These are phyloP conservation scores for Kalaharituber pfeilii DNA, from an alignment of 2,329 filamentous ascomycete species.

Conservation along the genomic window DNA sequence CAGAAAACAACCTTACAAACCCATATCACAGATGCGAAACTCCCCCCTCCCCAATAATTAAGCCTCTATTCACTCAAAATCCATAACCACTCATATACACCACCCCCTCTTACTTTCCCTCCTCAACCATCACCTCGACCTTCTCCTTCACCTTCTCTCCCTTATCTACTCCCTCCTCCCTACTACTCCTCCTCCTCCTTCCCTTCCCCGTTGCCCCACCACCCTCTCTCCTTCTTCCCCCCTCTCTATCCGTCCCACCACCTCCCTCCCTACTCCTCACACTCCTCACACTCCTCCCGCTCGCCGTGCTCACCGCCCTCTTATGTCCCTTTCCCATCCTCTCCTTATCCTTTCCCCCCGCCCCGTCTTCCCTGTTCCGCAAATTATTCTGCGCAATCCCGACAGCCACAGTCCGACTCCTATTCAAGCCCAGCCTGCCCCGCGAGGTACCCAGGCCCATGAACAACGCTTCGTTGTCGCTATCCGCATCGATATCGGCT, in stretches of 20 bases:
- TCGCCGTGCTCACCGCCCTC: conserved; percentile 9
- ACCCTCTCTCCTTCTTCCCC: conserved; percentile 6
- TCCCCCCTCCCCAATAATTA: too few relatives aligned
- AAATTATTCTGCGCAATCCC: neutral
- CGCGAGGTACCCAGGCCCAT: conserved; percentile 8
- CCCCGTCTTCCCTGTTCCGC: conserved; percentile 7
- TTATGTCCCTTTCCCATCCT: conserved; percentile 6
- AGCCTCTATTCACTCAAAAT: neutral
- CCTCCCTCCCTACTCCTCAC: neutral
- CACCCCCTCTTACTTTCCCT: neutral
- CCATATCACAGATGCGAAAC: too few relatives aligned
- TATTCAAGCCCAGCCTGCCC: neutral
- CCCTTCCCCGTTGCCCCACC: conserved; percentile 9
- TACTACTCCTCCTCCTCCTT: conserved; percentile 8
- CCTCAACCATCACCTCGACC: neutral
- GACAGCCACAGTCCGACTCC: neutral
- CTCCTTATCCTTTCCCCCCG: neutral
- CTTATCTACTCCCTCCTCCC: neutral
- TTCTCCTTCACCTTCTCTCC: neutral
- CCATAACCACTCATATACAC: too few relatives aligned
- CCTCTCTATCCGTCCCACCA: neutral
- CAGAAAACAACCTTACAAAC: too few relatives aligned
- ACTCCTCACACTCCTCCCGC: neutral
- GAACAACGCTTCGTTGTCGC: conserved; percentile 8
- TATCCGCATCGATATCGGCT: neutral